Conservation (phyloP, 306 rosid genomes). For the Albizia julibrissin region DNA sequence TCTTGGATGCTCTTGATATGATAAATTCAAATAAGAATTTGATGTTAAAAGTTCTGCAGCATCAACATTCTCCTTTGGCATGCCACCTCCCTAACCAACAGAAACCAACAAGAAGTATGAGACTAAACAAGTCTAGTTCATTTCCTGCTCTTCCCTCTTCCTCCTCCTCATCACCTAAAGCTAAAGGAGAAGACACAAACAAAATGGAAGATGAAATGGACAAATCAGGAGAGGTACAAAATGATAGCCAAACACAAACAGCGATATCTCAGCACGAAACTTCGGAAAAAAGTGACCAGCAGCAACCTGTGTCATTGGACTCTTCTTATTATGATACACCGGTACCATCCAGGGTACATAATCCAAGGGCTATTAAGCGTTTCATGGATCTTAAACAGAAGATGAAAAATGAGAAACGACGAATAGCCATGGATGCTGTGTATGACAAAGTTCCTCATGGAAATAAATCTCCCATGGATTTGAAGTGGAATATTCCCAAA, state of each 20-base stretch:
- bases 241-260: background rate
- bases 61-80: conserved; percentile 55
- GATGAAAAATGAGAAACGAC: conserved; percentile 55
- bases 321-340: conserved; percentile 25
- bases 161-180: conserved; percentile 40
- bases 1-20: conserved; percentile 48
- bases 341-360: conserved; percentile 31
- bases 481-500: conserved; percentile 36
- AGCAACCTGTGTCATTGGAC: background rate
- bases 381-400: conserved; percentile 64
- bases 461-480: conserved; percentile 33
- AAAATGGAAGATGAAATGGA: conserved; percentile 15
- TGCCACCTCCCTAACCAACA: conserved; percentile 45
- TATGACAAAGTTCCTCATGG: conserved; percentile 76
- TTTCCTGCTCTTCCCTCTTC: conserved; percentile 46
- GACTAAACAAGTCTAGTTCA: conserved; percentile 46
- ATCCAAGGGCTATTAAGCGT: conserved; percentile 35
- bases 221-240: background rate
- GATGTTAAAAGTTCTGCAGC: conserved; percentile 41
- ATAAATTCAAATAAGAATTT: conserved; percentile 51
- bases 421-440: conserved; percentile 69
- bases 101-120: conserved; percentile 29
- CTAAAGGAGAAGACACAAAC: conserved; percentile 31
- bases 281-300: conserved; percentile 1
- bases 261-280: background rate